Base-by-base conservation (phyloP, 129 eudicot species). In the Artemisia argyi region DNA sequence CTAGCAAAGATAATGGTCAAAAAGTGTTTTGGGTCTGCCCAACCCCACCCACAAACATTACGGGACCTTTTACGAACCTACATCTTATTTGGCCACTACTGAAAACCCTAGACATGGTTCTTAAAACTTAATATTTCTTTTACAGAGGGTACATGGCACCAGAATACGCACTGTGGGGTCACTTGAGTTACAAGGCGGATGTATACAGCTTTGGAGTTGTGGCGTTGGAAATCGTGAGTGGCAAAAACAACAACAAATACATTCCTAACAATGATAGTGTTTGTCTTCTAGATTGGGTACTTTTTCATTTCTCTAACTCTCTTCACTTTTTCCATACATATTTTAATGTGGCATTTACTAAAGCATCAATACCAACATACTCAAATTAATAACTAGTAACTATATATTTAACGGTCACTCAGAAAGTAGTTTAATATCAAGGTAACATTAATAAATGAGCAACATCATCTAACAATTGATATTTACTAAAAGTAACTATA, bases 101-200 rank as follows among this genome's bases (percentile, higher is more conserved):
- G n/a, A 8, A 28, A 26, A 78, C 16, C 69, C 53, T 22, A 9
- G 46, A 16, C 46, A 78, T 79, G 26, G 44, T 72, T 63, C 13
- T 50, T 63, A 9, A 24, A 14, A 67, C 35, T 56, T 67, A 50
- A 24, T 12, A 51, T 14, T 44, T 54, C 8, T 51, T 49, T 20
- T 77, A 26, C 76, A 80, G 84, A 68, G 84, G 84, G 65, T 80
- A 80, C 48, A 83, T 79, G 84, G 87, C 87, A 64, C 87, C 87
- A 4, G 87, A 83, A 71, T 83, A 83, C 11, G 87, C 87, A 58
- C 76, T 83, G 60, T 69, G 79, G 78, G 87, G 87, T 61, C 82
- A 83, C 81, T 65, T 83, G 24, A 83, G 84, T 19, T 47, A 75
- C 71, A 83, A 83, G 76, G 84, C 87, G 32, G 87, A 83, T 79